Evolutionary conservation across 805 yeast genomes (phyloP), one percentile per base, ranked within the genome.

Genomic region (Kodamaea hsintzibuensis): DNA sequence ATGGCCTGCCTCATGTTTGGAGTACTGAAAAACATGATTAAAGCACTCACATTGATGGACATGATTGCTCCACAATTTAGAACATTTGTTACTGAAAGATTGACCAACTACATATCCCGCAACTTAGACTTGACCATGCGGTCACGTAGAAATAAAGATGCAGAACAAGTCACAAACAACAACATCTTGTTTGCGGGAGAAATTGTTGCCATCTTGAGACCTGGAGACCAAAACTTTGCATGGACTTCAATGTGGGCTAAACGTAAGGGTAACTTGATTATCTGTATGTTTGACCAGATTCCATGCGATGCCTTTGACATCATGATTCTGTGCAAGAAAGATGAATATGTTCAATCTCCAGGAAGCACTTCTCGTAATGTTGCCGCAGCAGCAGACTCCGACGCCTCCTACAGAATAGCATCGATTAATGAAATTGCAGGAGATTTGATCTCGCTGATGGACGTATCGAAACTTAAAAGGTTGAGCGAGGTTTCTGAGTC

Each of bases 181-280:
- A 81, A 81, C 55, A 79, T 85, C 49, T 82, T 86, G 0, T 88
- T 88, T 64, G 82, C 91, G 1, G 98, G 97, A 55, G 95, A 89
- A 62, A 84, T 91, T 47, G 84, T 91, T 10, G 96, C 96, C 8
- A 87, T 91, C 47, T 76, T 82, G 42, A 80, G 90, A 60, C 83
- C 86, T 12, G 88, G 88, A 14, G 78, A 73, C 47, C 80, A 79
- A 47, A 80, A 80, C 27, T 73, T 81, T 55, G 88, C 92, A 0
- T 86, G 96, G 88, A 91, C 96, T 9, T 88, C 96, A 0, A 69
- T 92, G 53, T 93, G 97, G 97, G 96, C 95, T 0, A 91, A 91
- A 62, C 76, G 83, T 55, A 84, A 85, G 59, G 86, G 85, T 2
- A 82, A 82, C 44, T 69, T 89, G 52, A 79, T 91, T 51, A 86